Percentiles rank a stretch among this genome's conserved stretches.
phyloP scores from a whole-genome alignment of 352 stramenopile species.

The Globisporangium nunn region DNA sequence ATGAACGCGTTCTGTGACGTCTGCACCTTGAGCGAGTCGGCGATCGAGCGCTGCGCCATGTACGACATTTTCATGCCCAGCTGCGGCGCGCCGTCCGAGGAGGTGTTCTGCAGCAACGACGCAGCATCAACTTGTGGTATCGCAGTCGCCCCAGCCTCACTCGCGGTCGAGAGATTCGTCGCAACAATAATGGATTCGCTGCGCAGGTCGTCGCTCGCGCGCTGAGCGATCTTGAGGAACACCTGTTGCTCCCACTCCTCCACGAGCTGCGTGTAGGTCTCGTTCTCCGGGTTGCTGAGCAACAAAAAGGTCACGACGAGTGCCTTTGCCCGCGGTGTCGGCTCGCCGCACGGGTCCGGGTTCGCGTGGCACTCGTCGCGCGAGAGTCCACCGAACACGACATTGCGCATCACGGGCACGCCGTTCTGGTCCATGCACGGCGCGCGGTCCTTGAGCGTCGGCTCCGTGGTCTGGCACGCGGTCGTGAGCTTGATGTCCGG shows the following conservation, averaged over 20 bases:
- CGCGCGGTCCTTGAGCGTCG: constrained; percentile 33
- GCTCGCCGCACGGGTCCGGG: constrained; percentile 79
- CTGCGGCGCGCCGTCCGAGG: not conserved
- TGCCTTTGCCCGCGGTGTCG: constrained; percentile 61
- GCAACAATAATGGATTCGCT: not conserved
- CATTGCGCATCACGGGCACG: constrained; percentile 83
- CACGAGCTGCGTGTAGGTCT: constrained; percentile 63
- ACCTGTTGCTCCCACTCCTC: constrained; percentile 79
- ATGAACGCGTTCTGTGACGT: constrained; percentile 87
- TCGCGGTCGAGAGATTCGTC: not conserved
- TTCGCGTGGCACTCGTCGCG: constrained; percentile 64
- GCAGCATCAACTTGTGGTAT: not conserved
- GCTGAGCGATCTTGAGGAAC: constrained; percentile 43
- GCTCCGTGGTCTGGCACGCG: constrained; percentile 76
- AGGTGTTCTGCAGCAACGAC: not conserved
- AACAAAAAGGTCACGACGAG: constrained; percentile 88
- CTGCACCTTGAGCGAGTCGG: constrained; percentile 80
- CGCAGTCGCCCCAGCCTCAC: no score
- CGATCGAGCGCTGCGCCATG: constrained; percentile 83
- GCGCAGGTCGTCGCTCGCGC: not conserved
- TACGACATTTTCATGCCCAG: constrained; percentile 67
- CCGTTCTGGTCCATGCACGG: constrained; percentile 88
- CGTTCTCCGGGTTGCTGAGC: constrained; percentile 63
- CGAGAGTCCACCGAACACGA: constrained; percentile 79
- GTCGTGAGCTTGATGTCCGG: constrained; percentile 84